phyloP scores from a whole-genome alignment of 1,139 yeast species.

The Suhomyces guaymorum region DNA sequence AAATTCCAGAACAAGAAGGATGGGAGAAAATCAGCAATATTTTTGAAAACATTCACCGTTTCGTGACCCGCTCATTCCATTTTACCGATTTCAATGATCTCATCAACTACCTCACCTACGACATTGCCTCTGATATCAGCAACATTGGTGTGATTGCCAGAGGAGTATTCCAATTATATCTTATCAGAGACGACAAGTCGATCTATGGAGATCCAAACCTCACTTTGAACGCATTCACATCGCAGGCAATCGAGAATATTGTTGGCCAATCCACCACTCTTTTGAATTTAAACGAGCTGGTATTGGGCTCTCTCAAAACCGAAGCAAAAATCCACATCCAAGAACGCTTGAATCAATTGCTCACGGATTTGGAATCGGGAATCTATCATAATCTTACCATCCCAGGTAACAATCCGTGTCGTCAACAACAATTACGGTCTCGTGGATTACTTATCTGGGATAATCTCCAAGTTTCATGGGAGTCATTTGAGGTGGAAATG shows the following conservation, averaged over 20 bases:
- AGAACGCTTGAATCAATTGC: slow-evolving; percentile 15
- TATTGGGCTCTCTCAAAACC: slow-evolving; percentile 10
- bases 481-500: slow-evolving; percentile 49
- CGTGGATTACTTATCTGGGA: slow-evolving; percentile 69
- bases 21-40: slow-evolving; percentile 37
- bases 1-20: slow-evolving; percentile 24
- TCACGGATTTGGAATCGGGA: slow-evolving; percentile 45
- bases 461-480: slow-evolving; percentile 70
- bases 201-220: slow-evolving; percentile 36
- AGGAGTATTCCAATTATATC: slow-evolving; percentile 60
- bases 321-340: slow-evolving; percentile 8
- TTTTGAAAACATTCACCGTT: slow-evolving; percentile 31
- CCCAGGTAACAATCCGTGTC: slow-evolving; percentile 71
- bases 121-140: slow-evolving; percentile 29
- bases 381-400: slow-evolving; percentile 57
- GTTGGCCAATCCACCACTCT: slow-evolving; percentile 27
- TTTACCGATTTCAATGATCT: slow-evolving; percentile 36
- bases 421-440: slow-evolving; percentile 73
- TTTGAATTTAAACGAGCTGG: slow-evolving; percentile 9
- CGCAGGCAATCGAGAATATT: slow-evolving; percentile 26
- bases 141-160: slow-evolving; percentile 55
- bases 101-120: slow-evolving; percentile 34
- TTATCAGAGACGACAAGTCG: slow-evolving; percentile 60
- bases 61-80: slow-evolving; percentile 24
- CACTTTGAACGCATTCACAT: slow-evolving; percentile 18